These are phyloP conservation scores for Blastocystis sp. DNA, from an alignment of 352 stramenopile genomes.

Conservation along the genomic window DNA sequence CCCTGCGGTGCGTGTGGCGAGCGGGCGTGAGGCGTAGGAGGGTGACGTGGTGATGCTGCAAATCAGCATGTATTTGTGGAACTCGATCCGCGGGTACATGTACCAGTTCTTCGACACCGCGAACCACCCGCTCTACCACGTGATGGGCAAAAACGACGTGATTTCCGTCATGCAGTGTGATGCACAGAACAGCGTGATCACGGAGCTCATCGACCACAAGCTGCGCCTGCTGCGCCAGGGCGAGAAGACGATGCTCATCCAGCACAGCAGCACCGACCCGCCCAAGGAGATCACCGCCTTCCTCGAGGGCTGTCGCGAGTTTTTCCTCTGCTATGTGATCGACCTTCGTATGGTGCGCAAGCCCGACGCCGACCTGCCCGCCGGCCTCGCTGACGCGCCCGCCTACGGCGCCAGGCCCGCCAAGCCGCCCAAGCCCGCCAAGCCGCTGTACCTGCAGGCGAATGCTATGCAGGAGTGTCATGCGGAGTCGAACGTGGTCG, in stretches of 20 bases:
- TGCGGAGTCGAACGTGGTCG: too few species aligned
- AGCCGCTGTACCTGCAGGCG: not conserved
- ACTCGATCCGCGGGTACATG: conserved; percentile 62
- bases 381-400: not conserved
- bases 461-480: too few species aligned
- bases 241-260: conserved; percentile 67
- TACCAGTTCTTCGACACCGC: conserved; percentile 66
- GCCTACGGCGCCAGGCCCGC: not conserved
- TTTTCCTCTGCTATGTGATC: conserved; percentile 60
- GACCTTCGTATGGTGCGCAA: conserved; percentile 36
- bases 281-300: conserved; percentile 41
- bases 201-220: conserved; percentile 59
- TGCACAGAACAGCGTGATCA: conserved; percentile 51
- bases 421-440: not conserved
- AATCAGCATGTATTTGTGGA: conserved; percentile 52
- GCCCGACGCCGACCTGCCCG: too few species aligned
- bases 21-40: conserved; percentile 17
- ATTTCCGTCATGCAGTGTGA: not conserved
- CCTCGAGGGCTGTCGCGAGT: conserved; percentile 37
- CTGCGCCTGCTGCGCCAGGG: conserved; percentile 52
- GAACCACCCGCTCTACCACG: conserved; percentile 42
- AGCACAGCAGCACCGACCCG: conserved; percentile 18
- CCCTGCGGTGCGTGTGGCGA: not conserved
- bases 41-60: conserved; percentile 29
- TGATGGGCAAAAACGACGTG: conserved; percentile 35